These are phyloP conservation scores for Phialophora chinensis DNA, from an alignment of 2,329 filamentous ascomycete genomes.

Conservation along the genomic window DNA sequence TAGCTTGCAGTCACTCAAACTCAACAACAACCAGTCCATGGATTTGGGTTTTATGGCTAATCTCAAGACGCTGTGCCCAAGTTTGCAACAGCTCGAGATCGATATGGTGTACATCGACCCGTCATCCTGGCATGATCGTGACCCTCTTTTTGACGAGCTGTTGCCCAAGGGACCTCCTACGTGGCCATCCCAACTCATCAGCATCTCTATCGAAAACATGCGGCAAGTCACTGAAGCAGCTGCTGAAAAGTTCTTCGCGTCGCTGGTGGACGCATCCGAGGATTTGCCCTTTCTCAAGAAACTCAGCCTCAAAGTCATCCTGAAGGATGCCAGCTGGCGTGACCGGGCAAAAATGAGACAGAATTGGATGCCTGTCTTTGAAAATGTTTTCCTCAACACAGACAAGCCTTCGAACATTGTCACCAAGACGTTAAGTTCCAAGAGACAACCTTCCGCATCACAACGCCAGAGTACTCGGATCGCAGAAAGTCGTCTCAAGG, in stretches of 20 bases:
- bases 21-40: constrained; percentile 81
- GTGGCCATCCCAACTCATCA: constrained; percentile 76
- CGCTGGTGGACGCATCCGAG: constrained; percentile 73
- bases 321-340: constrained; percentile 78
- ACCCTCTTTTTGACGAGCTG: constrained; percentile 73
- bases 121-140: constrained; percentile 71
- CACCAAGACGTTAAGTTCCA: neutral
- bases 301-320: constrained; percentile 75
- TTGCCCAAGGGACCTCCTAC: constrained; percentile 58
- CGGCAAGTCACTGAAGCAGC: constrained; percentile 73
- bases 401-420: constrained; percentile 13
- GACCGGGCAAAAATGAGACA: constrained; percentile 79
- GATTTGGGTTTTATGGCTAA: constrained; percentile 74
- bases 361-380: constrained; percentile 75
- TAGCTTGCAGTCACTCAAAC: constrained; percentile 68
- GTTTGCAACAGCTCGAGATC: constrained; percentile 72
- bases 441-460: constrained; percentile 35
- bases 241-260: constrained; percentile 78
- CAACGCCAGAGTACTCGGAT: constrained; percentile 51
- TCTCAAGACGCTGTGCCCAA: constrained; percentile 71
- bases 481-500: constrained; percentile 31
- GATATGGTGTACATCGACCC: constrained; percentile 79
- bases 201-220: constrained; percentile 76
- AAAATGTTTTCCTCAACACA: constrained; percentile 52
- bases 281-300: constrained; percentile 70